These are phyloP conservation scores for Evernia prunastri DNA, from an alignment of 495 filamentous ascomycete species.

Conservation along the genomic window DNA sequence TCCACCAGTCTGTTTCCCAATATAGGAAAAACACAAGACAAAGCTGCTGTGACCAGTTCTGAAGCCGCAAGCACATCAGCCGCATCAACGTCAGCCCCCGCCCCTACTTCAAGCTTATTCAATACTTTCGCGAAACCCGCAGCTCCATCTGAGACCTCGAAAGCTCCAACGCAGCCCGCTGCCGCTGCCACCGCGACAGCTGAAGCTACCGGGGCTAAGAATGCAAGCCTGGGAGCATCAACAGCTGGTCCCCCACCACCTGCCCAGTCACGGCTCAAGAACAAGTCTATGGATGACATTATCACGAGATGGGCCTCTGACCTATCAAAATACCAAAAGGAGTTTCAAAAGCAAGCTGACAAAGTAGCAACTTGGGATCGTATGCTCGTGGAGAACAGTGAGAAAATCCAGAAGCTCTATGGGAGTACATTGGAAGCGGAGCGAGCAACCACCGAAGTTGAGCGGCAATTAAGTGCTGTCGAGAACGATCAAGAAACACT, in stretches of 20 bases:
- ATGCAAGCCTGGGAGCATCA: conserved; percentile 52
- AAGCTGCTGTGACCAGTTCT: conserved; percentile 31
- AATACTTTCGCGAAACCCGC: conserved; percentile 28
- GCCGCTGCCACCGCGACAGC: conserved; percentile 23
- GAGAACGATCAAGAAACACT: conserved; percentile 91
- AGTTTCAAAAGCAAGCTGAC: conserved; percentile 81
- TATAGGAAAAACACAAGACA: conserved; percentile 33
- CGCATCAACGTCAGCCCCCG: conserved; percentile 24
- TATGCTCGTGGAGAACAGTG: conserved; percentile 80
- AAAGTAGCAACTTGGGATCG: conserved; percentile 89
- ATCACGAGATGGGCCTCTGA: conserved; percentile 97
- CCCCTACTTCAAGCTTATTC: conserved; percentile 28
- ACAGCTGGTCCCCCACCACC: conserved; percentile 70
- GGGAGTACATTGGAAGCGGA: conserved; percentile 84
- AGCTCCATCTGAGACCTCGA: conserved; percentile 18
- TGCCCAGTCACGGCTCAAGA: conserved; percentile 80
- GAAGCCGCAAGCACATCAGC: conserved; percentile 32
- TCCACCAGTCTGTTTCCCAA: conserved; percentile 36
- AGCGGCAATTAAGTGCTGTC: conserved; percentile 78
- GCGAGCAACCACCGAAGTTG: conserved; percentile 80
- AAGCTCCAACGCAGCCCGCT: conserved; percentile 22
- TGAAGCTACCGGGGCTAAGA: conserved; percentile 27
- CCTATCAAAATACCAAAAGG: conserved; percentile 88
- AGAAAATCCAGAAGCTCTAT: conserved; percentile 87
- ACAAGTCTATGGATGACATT: conserved; percentile 99